phyloP scores from a whole-genome alignment of 2,329 filamentous ascomycete genomes.

The Diaporthe capsici region DNA sequence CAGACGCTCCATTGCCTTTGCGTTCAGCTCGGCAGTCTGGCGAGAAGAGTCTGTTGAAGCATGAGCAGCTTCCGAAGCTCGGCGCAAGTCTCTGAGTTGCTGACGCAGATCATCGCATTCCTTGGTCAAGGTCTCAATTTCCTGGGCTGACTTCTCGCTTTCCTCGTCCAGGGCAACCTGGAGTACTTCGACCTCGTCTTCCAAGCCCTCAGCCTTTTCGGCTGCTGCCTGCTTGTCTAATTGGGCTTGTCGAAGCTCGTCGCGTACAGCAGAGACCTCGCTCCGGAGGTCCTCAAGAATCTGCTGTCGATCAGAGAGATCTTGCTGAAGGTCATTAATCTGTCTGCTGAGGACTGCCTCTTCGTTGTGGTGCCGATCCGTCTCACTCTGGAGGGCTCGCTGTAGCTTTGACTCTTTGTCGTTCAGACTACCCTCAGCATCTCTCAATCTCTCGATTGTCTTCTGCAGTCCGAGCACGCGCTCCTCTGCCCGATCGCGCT shows the following conservation, averaged over 20 bases:
- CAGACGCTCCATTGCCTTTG: slow-evolving; percentile 63
- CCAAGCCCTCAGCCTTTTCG: slow-evolving; percentile 76
- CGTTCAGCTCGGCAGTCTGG: slow-evolving; percentile 53
- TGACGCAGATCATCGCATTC: slow-evolving; percentile 60
- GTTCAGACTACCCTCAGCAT: slow-evolving; percentile 76
- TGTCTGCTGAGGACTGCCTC: slow-evolving; percentile 80
- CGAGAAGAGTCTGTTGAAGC: slow-evolving; percentile 50
- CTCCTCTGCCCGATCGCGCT: slow-evolving; percentile 77
- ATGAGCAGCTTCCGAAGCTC: slow-evolving; percentile 48
- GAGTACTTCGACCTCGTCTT: slow-evolving; percentile 83
- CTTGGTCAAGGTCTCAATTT: slow-evolving; percentile 60
- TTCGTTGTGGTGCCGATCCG: slow-evolving; percentile 79
- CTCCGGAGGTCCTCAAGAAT: slow-evolving; percentile 75
- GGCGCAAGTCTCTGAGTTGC: slow-evolving; percentile 57
- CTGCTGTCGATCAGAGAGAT: slow-evolving; percentile 77
- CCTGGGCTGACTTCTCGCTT: slow-evolving; percentile 69
- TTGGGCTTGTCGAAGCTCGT: slow-evolving; percentile 78
- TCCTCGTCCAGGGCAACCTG: slow-evolving; percentile 77
- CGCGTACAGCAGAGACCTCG: slow-evolving; percentile 75
- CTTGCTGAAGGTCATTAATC: slow-evolving; percentile 80
- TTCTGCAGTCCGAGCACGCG: slow-evolving; percentile 77
- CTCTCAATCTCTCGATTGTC: slow-evolving; percentile 78
- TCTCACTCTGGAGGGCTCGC: slow-evolving; percentile 78
- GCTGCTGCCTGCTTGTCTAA: slow-evolving; percentile 73
- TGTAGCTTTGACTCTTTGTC: slow-evolving; percentile 78